phyloP scores from a whole-genome alignment of 495 filamentous ascomycete genomes.

The Jackrogersella multiformis region DNA sequence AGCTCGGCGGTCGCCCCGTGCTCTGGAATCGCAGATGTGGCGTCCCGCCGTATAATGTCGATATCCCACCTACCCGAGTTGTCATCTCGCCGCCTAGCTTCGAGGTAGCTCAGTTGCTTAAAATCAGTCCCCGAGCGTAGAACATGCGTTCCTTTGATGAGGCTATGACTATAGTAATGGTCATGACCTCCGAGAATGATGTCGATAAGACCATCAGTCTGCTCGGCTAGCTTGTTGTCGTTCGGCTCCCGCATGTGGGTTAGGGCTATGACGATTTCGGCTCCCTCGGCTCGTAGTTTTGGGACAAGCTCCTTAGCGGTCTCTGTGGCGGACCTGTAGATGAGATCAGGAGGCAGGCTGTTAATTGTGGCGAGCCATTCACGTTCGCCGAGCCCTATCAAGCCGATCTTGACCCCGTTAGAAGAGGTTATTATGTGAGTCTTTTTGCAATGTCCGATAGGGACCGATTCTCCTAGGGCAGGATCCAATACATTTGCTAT shows the following conservation, averaged over 20 bases:
- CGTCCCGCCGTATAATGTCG: slow-evolving; percentile 76
- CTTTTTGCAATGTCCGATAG: slow-evolving; percentile 75
- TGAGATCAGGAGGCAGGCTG: slow-evolving; percentile 77
- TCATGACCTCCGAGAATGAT: slow-evolving; percentile 90
- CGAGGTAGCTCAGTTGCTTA: slow-evolving; percentile 88
- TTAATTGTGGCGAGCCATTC: slow-evolving; percentile 89
- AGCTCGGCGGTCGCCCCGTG: slow-evolving; percentile 64
- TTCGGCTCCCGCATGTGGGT: slow-evolving; percentile 90
- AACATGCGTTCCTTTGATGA: slow-evolving; percentile 81
- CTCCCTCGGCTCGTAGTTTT: slow-evolving; percentile 74
- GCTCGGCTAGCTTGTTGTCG: slow-evolving; percentile 79
- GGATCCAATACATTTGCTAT: slow-evolving; percentile 74
- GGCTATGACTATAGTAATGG: slow-evolving; percentile 81
- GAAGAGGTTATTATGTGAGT: slow-evolving; percentile 77
- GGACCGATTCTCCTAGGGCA: slow-evolving; percentile 71
- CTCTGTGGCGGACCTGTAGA: slow-evolving; percentile 77
- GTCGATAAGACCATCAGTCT: slow-evolving; percentile 75
- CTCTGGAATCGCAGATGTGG: slow-evolving; percentile 70
- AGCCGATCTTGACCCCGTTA: slow-evolving; percentile 84
- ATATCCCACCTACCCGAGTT: slow-evolving; percentile 72
- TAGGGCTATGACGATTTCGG: slow-evolving; percentile 80
- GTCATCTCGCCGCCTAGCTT: slow-evolving; percentile 65
- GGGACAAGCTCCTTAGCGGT: slow-evolving; percentile 78
- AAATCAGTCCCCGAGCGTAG: slow-evolving; percentile 88
- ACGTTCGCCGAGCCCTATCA: slow-evolving; percentile 83